A percentile compares a stretch with the other conserved stretches of the same genome.
Evolutionary conservation across 23 red algal genomes (phyloP).

Genomic region (Pyropia haitanensis): DNA sequence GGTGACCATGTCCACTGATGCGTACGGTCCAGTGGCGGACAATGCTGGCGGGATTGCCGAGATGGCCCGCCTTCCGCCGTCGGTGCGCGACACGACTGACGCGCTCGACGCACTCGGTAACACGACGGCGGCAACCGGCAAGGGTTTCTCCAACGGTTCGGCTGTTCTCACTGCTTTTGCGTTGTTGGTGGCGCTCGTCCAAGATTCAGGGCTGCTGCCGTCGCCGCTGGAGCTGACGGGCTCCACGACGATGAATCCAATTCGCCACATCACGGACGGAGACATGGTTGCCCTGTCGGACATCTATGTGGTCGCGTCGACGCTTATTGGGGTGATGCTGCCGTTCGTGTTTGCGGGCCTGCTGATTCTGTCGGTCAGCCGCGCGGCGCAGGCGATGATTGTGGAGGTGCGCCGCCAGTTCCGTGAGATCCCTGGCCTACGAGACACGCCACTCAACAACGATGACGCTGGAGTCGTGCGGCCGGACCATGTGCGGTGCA

Average conservation of each 20-base stretch:
- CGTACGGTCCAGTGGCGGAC: conserved; percentile 56
- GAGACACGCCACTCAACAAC: neutral
- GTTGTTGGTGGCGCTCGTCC: neutral
- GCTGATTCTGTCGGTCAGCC: conserved; percentile 58
- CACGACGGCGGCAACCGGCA: conserved; percentile 16
- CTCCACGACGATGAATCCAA: neutral
- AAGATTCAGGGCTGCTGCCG: conserved; percentile 10
- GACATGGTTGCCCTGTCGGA: conserved; percentile 42
- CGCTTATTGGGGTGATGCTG: conserved; percentile 61
- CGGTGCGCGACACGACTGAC: conserved; percentile 14
- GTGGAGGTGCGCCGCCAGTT: conserved; percentile 81
- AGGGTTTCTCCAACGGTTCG: conserved; percentile 15
- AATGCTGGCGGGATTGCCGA: conserved; percentile 70
- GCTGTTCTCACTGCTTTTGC: conserved; percentile 17
- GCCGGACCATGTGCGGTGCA: conserved; percentile 58
- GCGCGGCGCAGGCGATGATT: conserved; percentile 74
- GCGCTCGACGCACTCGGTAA: conserved; percentile 10
- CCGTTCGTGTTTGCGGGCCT: conserved; percentile 69
- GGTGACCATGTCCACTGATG: conserved; percentile 57
- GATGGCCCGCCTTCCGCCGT: conserved; percentile 15
- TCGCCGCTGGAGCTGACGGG: neutral
- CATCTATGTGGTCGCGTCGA: conserved; percentile 47
- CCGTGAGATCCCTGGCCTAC: conserved; percentile 57
- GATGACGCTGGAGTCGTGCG: conserved; percentile 25
- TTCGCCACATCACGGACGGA: neutral